These are phyloP conservation scores for Gentiana straminea DNA, from an alignment of 257 asterid species.

Conservation along the genomic window DNA sequence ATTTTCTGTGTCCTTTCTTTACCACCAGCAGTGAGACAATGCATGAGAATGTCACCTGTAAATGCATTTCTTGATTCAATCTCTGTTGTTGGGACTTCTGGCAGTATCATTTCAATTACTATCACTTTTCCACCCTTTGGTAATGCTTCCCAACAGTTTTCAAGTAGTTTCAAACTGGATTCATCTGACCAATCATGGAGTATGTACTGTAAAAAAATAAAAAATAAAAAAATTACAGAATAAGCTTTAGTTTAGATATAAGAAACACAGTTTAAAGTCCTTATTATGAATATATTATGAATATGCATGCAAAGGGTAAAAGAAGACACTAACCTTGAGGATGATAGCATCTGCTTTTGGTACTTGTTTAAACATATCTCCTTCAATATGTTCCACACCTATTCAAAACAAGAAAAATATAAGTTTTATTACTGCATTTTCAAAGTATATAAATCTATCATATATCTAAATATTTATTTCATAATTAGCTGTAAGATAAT, in stretches of 20 bases:
- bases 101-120: constrained; percentile 13
- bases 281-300: neutral
- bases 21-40: constrained; percentile 13
- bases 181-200: constrained; percentile 28
- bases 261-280: too few species aligned
- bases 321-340: constrained; percentile 6
- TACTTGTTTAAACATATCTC: constrained; percentile 16
- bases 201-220: constrained; percentile 5
- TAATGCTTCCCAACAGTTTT: constrained; percentile 15
- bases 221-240: neutral
- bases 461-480: too few species aligned
- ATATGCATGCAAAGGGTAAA: neutral
- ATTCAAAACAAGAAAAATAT: too few species aligned
- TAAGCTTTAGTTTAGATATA: too few species aligned
- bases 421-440: too few species aligned
- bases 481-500: too few species aligned
- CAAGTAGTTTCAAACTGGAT: constrained; percentile 13
- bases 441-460: too few species aligned
- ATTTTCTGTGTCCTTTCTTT: constrained; percentile 19
- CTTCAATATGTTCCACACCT: constrained; percentile 17
- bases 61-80: constrained; percentile 3
- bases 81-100: constrained; percentile 13
- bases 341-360: constrained; percentile 14
- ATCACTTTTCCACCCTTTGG: constrained; percentile 20
- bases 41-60: constrained; percentile 10